These are phyloP conservation scores for Ampelocalamus luodianensis DNA, from an alignment of 176 grass and related monocot species.

Conservation along the genomic window DNA sequence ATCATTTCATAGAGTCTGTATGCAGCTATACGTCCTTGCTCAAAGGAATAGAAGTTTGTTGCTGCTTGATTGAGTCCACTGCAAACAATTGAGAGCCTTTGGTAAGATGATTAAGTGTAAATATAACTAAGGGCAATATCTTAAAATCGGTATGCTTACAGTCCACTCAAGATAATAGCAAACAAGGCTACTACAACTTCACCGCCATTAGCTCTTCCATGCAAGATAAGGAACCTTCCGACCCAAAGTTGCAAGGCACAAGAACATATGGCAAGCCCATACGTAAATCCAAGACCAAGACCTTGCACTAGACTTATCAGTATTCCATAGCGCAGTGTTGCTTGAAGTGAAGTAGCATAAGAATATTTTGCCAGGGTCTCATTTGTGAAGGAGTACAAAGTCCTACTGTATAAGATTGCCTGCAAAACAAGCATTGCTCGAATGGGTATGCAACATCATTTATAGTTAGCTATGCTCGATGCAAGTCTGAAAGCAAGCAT, in stretches of 20 bases:
- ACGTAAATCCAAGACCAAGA: slow-evolving; percentile 98
- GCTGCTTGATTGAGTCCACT: slow-evolving; percentile 98
- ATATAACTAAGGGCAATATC: slow-evolving; percentile 32
- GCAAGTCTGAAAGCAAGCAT: not conserved
- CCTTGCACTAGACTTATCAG: slow-evolving; percentile 97
- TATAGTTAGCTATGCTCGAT: not conserved
- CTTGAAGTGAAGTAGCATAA: slow-evolving; percentile 98
- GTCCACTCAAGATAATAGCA: slow-evolving; percentile 87
- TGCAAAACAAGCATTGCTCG: slow-evolving; percentile 46
- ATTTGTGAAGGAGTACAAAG: slow-evolving; percentile 94
- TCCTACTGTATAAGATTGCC: slow-evolving; percentile 91
- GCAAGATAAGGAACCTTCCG: slow-evolving; percentile 75
- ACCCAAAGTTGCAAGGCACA: slow-evolving; percentile 99
- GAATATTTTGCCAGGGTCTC: slow-evolving; percentile 98
- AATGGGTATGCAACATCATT: not conserved
- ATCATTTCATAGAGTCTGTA: slow-evolving; percentile 99
- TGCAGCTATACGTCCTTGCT: slow-evolving; percentile 98
- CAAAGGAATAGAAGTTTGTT: slow-evolving; percentile 98
- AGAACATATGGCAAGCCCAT: slow-evolving; percentile 98
- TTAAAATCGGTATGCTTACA: slow-evolving; percentile 62
- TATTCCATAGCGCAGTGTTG: slow-evolving; percentile 92
- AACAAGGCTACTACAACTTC: slow-evolving; percentile 89
- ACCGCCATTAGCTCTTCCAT: slow-evolving; percentile 88
- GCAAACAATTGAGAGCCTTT: slow-evolving; percentile 40
- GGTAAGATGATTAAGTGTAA: slow-evolving; percentile 38